These are phyloP conservation scores for Tylopilus orsonianus DNA, from an alignment of 1,284 basidiomycete species.

Conservation along the genomic window DNA sequence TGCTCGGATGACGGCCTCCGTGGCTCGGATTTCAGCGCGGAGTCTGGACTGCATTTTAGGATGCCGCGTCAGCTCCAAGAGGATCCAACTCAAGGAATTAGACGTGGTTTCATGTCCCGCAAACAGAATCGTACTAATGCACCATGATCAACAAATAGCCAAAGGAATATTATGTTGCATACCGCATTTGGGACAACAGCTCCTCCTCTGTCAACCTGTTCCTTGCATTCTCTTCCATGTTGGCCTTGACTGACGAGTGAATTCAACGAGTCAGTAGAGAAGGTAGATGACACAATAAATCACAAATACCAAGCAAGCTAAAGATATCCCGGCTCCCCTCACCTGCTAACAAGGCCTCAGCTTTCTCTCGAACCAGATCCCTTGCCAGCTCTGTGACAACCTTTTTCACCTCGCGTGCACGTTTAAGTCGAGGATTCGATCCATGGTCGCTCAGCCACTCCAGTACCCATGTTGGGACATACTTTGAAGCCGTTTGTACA, in stretches of 20 bases:
- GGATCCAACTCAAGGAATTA: conserved; percentile 41
- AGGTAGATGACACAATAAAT: too few species aligned
- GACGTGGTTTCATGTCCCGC: conserved; percentile 57
- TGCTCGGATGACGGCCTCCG: conserved; percentile 37
- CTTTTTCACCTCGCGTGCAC: conserved; percentile 33
- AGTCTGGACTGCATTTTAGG: conserved; percentile 40
- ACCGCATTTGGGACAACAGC: conserved; percentile 56
- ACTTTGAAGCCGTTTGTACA: conserved; percentile 16
- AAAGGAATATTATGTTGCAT: background rate
- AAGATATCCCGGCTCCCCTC: conserved; percentile 40
- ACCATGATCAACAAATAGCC: background rate
- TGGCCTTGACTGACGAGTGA: conserved; percentile 47
- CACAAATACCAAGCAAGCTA: conserved; percentile 39
- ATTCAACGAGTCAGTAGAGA: too few species aligned
- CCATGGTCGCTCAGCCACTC: conserved; percentile 38
- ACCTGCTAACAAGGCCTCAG: conserved; percentile 32
- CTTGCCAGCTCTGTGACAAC: conserved; percentile 35
- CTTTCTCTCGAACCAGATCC: conserved; percentile 43
- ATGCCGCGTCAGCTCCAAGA: conserved; percentile 43
- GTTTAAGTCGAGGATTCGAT: conserved; percentile 38
- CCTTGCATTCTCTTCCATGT: conserved; percentile 45
- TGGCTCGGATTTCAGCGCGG: conserved; percentile 39
- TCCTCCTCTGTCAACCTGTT: conserved; percentile 50
- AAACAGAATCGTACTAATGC: conserved; percentile 39
- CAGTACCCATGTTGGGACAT: conserved; percentile 31